Base-by-base conservation (phyloP, 176 grass and related monocot species). In the Oryza longistaminata region DNA sequence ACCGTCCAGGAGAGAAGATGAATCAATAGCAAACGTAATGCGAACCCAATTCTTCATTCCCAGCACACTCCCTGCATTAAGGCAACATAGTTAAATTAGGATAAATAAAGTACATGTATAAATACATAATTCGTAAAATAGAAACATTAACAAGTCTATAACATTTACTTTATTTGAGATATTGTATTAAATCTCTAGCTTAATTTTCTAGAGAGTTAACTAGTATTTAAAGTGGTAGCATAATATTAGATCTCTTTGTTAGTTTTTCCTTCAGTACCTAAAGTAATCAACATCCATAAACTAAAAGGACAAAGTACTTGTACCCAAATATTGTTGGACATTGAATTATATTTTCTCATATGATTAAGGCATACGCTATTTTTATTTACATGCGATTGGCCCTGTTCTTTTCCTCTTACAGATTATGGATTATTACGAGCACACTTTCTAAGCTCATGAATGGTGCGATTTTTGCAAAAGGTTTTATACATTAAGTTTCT, bases 41-140 rank as follows among this genome's bases (percentile, higher is more conserved):
- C 88, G 88, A 0, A 87, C 27, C 88, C 88, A 90, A 12, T 90
- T 87, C 19, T 79, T 55, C 88, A 90, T 87, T 78, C 88, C 88
- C 0, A 90, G n/a, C 35, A 90, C 88, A 83, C 83, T 87, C 35
- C 84, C 88, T 90, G 8, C 46, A 29, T 62, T 75, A 17, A 19
- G 27, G 26, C 11, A 35, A 49, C 15, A 49, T 2, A 46, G 2
- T 1, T 77, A 64, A 39, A 40, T 68, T 21, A 37, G 21, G 22
- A 2, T 11, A 65, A 7, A 5, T 21, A 4, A 4, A 65, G 22
- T 21, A 11, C 6, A 48, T 31, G 15, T 34, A 65, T n/a, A 65
- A 10, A 13, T n/a, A 11, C 19, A 66, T 66, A 2, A 48, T 21
- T 13, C 14, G 13, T 64, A 35, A 29, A 42, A 66, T 1, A 31